Percentiles rank a stretch among this genome's conserved stretches.
Evolutionary conservation across 208 protist genomes (phyloP).

Genomic region (Phytomonas sp.): DNA sequence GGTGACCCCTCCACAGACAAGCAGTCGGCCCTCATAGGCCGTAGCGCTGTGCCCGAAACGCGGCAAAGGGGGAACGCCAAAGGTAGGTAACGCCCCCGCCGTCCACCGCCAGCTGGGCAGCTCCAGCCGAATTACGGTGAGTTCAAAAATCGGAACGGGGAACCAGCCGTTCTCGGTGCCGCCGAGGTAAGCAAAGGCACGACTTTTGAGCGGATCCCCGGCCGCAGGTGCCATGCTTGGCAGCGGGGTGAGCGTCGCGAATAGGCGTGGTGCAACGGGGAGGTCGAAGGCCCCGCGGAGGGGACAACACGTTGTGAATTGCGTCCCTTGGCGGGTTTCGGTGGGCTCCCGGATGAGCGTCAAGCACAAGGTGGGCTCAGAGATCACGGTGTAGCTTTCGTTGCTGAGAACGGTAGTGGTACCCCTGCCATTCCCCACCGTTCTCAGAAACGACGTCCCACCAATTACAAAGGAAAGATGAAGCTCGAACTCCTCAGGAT

Average conservation of each 20-base stretch:
- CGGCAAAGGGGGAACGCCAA: slow-evolving; percentile 46
- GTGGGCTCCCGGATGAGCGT: slow-evolving; percentile 3
- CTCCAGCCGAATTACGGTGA: slow-evolving; percentile 35
- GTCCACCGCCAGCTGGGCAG: slow-evolving; percentile 19
- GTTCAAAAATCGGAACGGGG: slow-evolving; percentile 38
- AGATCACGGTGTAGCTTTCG: slow-evolving; percentile 9
- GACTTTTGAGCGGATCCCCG: background rate
- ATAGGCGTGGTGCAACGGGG: slow-evolving; percentile 26
- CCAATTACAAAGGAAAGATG: slow-evolving; percentile 20
- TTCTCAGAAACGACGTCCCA: slow-evolving; percentile 14
- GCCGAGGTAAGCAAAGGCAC: slow-evolving; percentile 54
- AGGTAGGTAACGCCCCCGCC: slow-evolving; percentile 25
- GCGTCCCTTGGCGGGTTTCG: slow-evolving; percentile 1
- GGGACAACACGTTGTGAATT: slow-evolving; percentile 33
- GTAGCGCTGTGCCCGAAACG: slow-evolving; percentile 62
- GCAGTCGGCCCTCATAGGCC: slow-evolving; percentile 21
- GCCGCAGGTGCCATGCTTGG: slow-evolving; percentile 13
- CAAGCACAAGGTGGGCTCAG: slow-evolving; percentile 21
- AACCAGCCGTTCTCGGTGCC: slow-evolving; percentile 49
- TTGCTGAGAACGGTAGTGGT: background rate
- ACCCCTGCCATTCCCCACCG: background rate
- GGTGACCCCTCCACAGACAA: slow-evolving; percentile 67
- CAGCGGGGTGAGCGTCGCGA: slow-evolving; percentile 56
- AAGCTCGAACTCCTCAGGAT: slow-evolving; percentile 8
- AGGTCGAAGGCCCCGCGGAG: slow-evolving; percentile 25